These are phyloP conservation scores for Cordyceps tenuipes DNA, from an alignment of 2,329 filamentous ascomycete genomes.

Conservation along the genomic window DNA sequence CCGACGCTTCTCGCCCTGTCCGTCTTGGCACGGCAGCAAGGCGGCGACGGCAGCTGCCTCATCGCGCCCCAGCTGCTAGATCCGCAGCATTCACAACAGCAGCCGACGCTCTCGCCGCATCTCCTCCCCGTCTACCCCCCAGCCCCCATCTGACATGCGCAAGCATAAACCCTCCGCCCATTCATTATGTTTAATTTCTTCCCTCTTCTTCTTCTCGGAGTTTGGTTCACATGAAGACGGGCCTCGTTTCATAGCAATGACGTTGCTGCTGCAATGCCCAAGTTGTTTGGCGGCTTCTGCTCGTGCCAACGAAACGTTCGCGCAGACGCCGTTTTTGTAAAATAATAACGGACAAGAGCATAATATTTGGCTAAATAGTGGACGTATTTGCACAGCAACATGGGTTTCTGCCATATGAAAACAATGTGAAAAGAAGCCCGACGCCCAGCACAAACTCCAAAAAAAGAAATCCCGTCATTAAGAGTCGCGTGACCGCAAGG, in stretches of 20 bases:
- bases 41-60: background rate
- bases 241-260: background rate
- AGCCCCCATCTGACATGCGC: background rate
- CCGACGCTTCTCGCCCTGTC: background rate
- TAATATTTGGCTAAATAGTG: conserved; percentile 1
- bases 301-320: background rate
- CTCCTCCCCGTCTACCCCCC: background rate
- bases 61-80: background rate
- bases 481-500: background rate
- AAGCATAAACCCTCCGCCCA: no score
- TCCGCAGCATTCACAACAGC: background rate
- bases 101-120: background rate
- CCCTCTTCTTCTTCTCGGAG: background rate
- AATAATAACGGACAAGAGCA: background rate
- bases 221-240: background rate
- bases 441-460: conserved; percentile 6
- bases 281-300: no score
- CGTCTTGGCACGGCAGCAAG: background rate
- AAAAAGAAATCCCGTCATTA: background rate
- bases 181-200: no score
- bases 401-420: background rate
- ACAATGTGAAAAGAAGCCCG: background rate
- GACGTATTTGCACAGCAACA: background rate
- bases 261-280: no score
- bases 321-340: background rate